phyloP scores from a whole-genome alignment of 768 basidiomycete genomes.

The Leccinum uliginosum region DNA sequence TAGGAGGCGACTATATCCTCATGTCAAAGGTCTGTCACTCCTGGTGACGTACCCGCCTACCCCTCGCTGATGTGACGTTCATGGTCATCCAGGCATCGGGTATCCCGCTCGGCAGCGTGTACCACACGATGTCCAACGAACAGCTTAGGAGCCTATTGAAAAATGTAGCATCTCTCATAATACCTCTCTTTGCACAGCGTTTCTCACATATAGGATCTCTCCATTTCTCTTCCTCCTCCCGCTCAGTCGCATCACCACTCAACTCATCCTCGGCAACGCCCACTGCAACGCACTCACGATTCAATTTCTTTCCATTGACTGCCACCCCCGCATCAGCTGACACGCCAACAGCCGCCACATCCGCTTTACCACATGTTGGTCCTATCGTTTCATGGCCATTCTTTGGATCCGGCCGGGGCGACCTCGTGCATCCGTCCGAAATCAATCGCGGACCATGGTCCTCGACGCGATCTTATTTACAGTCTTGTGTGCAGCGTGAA shows the following conservation, averaged over 20 bases:
- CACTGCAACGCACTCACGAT: slow-evolving; percentile 19
- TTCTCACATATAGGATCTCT: slow-evolving; percentile 76
- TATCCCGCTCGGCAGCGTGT: slow-evolving; percentile 65
- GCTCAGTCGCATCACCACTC: slow-evolving; percentile 16
- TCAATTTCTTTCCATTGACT: slow-evolving; percentile 19
- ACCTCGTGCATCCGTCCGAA: slow-evolving; percentile 61
- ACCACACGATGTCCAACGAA: slow-evolving; percentile 64
- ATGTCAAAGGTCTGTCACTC: slow-evolving; percentile 69
- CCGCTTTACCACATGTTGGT: slow-evolving; percentile 33
- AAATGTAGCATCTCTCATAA: slow-evolving; percentile 62
- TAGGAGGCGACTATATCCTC: slow-evolving; percentile 81
- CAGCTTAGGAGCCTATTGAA: slow-evolving; percentile 61
- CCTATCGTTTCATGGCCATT: slow-evolving; percentile 90
- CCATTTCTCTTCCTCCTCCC: slow-evolving; percentile 36
- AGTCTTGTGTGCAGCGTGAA: slow-evolving; percentile 69
- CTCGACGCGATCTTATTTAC: slow-evolving; percentile 54
- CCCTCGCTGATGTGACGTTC: slow-evolving; percentile 3
- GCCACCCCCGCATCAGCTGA: slow-evolving; percentile 4
- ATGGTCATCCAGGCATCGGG: slow-evolving; percentile 55
- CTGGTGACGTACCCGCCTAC: not conserved
- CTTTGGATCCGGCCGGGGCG: slow-evolving; percentile 80
- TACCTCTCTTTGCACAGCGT: slow-evolving; percentile 74
- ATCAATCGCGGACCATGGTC: slow-evolving; percentile 80
- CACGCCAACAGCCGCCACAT: not conserved
- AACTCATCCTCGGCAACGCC: slow-evolving; percentile 24